Percentiles rank a stretch among this genome's conserved stretches.
These are phyloP conservation scores for Fusarium oligoseptatum DNA, from an alignment of 2,329 filamentous ascomycete species.

Conservation along the genomic window DNA sequence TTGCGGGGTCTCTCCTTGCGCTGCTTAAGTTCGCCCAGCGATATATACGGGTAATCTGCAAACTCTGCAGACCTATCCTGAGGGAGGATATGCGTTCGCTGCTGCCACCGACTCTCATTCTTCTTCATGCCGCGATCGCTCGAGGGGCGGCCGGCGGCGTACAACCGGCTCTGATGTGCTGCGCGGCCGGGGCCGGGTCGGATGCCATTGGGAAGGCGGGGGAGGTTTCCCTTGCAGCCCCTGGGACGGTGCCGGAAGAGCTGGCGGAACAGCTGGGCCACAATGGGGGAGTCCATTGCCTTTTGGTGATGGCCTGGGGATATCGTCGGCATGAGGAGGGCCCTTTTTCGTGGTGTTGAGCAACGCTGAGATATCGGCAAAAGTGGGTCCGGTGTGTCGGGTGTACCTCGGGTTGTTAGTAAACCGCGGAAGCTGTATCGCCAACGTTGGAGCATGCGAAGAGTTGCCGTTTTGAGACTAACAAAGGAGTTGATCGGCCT, in stretches of 20 bases:
- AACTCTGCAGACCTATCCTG: conserved; percentile 86
- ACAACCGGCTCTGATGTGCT: conserved; percentile 43
- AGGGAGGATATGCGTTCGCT: conserved; percentile 80
- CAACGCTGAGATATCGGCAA: conserved; percentile 16
- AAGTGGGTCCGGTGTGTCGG: conserved; percentile 40
- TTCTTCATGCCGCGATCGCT: conserved; percentile 58
- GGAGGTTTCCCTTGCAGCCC: conserved; percentile 50
- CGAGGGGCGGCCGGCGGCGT: conserved; percentile 47
- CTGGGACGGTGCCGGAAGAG: conserved; percentile 77
- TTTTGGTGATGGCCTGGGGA: neutral
- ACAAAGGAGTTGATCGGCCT: neutral
- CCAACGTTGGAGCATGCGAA: conserved; percentile 24
- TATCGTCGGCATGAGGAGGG: conserved; percentile 22
- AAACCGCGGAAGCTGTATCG: conserved; percentile 11
- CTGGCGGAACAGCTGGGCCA: conserved; percentile 85
- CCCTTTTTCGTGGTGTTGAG: conserved; percentile 11
- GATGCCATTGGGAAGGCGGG: conserved; percentile 43
- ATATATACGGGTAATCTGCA: conserved; percentile 84
- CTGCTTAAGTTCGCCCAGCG: conserved; percentile 80
- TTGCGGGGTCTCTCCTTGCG: conserved; percentile 82
- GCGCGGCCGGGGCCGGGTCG: conserved; percentile 10
- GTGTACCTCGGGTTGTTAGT: conserved; percentile 40
- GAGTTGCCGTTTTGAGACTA: conserved; percentile 36
- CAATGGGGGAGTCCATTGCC: conserved; percentile 84
- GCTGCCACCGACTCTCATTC: conserved; percentile 86